Percentiles rank a stretch among this genome's conserved stretches.
phyloP scores from a whole-genome alignment of 352 stramenopile genomes.

The Pythium pyrilobum region DNA sequence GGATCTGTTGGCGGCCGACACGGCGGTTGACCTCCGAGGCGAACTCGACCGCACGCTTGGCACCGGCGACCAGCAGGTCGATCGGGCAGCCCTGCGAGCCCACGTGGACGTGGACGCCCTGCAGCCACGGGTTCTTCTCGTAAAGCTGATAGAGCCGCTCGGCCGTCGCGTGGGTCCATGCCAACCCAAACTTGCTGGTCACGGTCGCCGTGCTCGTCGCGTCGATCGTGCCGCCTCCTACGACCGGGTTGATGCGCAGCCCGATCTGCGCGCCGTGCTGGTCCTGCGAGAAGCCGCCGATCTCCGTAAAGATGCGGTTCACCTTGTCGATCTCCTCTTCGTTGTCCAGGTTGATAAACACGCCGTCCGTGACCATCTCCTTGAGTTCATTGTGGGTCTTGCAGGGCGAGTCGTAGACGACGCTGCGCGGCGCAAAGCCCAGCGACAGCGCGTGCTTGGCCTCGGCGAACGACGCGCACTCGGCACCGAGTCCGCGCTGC shows the following conservation, averaged over 20 bases:
- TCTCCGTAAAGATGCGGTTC: constrained; percentile 42
- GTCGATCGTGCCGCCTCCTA: constrained; percentile 85
- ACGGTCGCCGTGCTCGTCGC: constrained; percentile 82
- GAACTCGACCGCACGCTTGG: constrained; percentile 69
- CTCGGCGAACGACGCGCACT: constrained; percentile 80
- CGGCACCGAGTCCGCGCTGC: constrained; percentile 50
- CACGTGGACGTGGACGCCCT: constrained; percentile 87
- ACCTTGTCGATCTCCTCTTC: constrained; percentile 85
- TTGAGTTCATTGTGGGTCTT: constrained; percentile 86
- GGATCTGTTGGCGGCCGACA: constrained; percentile 57
- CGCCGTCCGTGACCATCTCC: constrained; percentile 66
- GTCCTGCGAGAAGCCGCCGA: constrained; percentile 20
- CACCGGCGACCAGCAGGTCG: constrained; percentile 75
- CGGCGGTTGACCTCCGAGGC: constrained; percentile 67
- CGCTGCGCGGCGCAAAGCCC: constrained; percentile 55
- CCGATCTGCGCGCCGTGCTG: constrained; percentile 63
- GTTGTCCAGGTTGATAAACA: constrained; percentile 92
- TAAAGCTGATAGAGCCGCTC: constrained; percentile 52
- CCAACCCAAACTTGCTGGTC: constrained; percentile 90
- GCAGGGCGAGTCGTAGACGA: constrained; percentile 92
- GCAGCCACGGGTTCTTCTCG: constrained; percentile 73
- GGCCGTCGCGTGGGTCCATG: constrained; percentile 51
- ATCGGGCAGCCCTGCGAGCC: constrained; percentile 85
- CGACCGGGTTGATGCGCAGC: constrained; percentile 89
- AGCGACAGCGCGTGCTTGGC: constrained; percentile 76